Evolutionary conservation across 345 rosid genomes (phyloP).

Genomic region (Salix viminalis): DNA sequence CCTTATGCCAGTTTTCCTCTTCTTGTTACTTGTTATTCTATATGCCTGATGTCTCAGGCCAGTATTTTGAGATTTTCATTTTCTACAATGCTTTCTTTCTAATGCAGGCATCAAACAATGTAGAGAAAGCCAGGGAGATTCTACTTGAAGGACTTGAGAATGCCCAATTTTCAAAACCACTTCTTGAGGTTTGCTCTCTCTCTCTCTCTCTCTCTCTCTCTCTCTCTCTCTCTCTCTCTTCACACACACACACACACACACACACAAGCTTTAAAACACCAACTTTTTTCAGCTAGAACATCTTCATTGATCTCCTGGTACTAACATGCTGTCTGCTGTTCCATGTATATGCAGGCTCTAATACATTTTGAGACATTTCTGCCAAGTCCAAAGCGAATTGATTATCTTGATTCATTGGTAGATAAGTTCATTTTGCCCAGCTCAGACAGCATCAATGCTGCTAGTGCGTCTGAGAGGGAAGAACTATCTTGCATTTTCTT

Average conservation of each 20-base stretch:
- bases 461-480: slow-evolving; percentile 69
- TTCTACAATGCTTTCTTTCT: background rate
- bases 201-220: background rate
- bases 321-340: slow-evolving; percentile 13
- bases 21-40: background rate
- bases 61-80: background rate
- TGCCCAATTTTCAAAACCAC: slow-evolving; percentile 67
- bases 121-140: slow-evolving; percentile 74
- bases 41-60: background rate
- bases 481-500: slow-evolving; percentile 78
- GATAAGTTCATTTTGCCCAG: slow-evolving; percentile 60
- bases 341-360: slow-evolving; percentile 40
- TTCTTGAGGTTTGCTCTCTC: slow-evolving; percentile 52
- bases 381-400: slow-evolving; percentile 64
- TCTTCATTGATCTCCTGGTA: background rate
- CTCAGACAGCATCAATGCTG: slow-evolving; percentile 43
- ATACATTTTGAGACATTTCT: slow-evolving; percentile 70
- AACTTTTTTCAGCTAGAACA: background rate
- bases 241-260: background rate
- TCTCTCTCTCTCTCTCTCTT: too few species aligned
- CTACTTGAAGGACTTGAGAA: slow-evolving; percentile 66
- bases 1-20: background rate
- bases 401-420: slow-evolving; percentile 63
- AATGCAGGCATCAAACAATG: slow-evolving; percentile 57
- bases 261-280: too few species aligned